Evolutionary conservation across 192 early-diverging fungal genomes (phyloP).

Genomic region (Dimargaris cristalligena): DNA sequence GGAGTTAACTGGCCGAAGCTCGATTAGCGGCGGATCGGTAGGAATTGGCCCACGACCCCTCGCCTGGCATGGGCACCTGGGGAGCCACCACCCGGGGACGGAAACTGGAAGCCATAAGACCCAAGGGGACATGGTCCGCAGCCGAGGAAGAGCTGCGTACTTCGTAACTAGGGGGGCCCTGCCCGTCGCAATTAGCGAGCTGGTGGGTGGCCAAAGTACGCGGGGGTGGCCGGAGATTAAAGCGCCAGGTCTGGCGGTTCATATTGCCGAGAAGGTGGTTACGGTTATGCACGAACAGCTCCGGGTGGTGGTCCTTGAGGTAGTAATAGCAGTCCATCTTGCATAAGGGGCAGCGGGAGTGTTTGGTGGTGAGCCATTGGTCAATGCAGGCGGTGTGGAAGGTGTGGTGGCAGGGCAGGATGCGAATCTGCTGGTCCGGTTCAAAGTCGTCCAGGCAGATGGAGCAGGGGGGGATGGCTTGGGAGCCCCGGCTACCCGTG

Average conservation of each 20-base stretch:
- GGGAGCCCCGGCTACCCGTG: not conserved
- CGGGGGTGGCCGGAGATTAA: not conserved
- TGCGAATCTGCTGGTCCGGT: slow-evolving; percentile 14
- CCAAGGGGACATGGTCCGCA: no score
- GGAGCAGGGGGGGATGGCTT: slow-evolving; percentile 10
- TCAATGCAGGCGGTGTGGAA: slow-evolving; percentile 38
- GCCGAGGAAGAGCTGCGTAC: no score
- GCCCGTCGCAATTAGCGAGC: no score
- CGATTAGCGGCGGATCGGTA: no score
- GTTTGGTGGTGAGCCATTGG: slow-evolving; percentile 31
- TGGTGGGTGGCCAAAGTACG: no score
- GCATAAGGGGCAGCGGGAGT: slow-evolving; percentile 30
- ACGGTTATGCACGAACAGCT: not conserved
- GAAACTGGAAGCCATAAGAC: no score
- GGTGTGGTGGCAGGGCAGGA: slow-evolving; percentile 25
- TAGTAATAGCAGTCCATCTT: slow-evolving; percentile 18
- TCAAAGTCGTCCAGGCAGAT: slow-evolving; percentile 20
- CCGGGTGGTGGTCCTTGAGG: not conserved
- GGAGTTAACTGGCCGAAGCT: no score
- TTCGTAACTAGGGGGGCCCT: no score
- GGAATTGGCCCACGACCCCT: no score
- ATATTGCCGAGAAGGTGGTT: not conserved
- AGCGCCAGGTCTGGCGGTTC: not conserved
- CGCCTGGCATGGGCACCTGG: no score
- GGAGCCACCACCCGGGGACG: no score